These are phyloP conservation scores for Chlamydomonas applanata DNA, from an alignment of 139 green algal species.

Conservation along the genomic window DNA sequence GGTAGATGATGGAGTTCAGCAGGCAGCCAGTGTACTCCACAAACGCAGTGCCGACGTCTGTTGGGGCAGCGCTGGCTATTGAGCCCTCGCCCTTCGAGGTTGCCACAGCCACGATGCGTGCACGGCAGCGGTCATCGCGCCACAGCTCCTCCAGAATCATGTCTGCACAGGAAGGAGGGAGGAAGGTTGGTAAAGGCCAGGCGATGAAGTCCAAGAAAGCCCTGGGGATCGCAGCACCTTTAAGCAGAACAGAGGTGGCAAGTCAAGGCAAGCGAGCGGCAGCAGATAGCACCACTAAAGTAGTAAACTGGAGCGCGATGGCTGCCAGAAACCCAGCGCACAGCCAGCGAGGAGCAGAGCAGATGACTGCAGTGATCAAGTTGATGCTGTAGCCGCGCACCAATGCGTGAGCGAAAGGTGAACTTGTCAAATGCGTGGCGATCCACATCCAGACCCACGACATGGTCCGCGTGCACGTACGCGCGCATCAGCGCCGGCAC, in stretches of 20 bases:
- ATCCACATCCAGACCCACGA: constrained; percentile 84
- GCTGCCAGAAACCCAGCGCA: too few species aligned
- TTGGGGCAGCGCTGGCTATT: neutral
- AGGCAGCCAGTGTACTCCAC: constrained; percentile 55
- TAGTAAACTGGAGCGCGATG: too few species aligned
- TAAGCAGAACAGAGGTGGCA: too few species aligned
- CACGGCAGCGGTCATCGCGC: constrained; percentile 56
- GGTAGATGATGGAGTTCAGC: constrained; percentile 83
- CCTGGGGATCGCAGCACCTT: too few species aligned
- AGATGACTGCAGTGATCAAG: too few species aligned
- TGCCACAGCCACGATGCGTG: constrained; percentile 31
- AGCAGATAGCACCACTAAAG: too few species aligned
- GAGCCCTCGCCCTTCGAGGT: neutral
- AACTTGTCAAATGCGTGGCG: constrained; percentile 77
- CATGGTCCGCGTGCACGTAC: constrained; percentile 70
- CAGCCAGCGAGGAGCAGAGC: too few species aligned
- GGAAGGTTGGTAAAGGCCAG: neutral
- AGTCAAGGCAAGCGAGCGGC: too few species aligned
- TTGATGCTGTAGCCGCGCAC: constrained; percentile 9
- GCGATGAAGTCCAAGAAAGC: too few species aligned
- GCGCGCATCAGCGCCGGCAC: constrained; percentile 72
- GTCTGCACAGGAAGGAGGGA: constrained; percentile 39
- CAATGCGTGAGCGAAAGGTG: constrained; percentile 37
- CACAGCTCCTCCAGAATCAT: constrained; percentile 75
- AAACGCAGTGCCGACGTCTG: constrained; percentile 23